Base-by-base conservation (phyloP, 176 grass and related monocot species). In the Rhynchospora breviuscula region DNA sequence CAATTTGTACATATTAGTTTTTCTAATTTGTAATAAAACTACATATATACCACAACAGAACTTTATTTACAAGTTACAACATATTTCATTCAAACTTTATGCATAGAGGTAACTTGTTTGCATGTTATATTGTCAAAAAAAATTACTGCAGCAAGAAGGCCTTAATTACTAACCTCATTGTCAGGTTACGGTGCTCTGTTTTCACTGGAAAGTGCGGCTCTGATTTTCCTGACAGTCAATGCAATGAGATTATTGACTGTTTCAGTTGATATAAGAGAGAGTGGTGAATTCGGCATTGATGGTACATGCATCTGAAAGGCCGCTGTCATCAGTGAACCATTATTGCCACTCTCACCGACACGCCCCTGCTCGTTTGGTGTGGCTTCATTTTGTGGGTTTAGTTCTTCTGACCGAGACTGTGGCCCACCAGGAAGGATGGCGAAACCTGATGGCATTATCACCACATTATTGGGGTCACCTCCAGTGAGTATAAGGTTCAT, bases 221-320 rank as follows among this genome's bases (percentile, higher is more conserved):
- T 97, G 86, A 97, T 93, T 79, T 89, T 85, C 22, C 91, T 86
- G 40, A 91, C 91, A 9, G 88, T 97, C 81, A 88, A 85, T 14
- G 88, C 79, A 79, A 97, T 91, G 86, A 97, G 89, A 17, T 86
- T 88, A 74, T 93, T 94, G 52, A 97, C 86, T 40, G 91, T 88
- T 35, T 88, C 87, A 64, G 89, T 88, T 23, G 94, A 88, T 9
- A 89, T 88, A 13, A 94, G 79, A 0, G 94, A 90, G 4, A 97
- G 89, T 67, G 86, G 88, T 58, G 89, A 89, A 11, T 84, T 88
- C 11, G 88, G 91, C n/a, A 76, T 81, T 0, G 84, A 90, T 65
- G 89, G 89, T 1, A 97, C 91, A 8, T 89, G 85, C 51, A 97
- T 91, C 84, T 94, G 94, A 86, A 97, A 97, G 13, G 91, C 91